Conservation (phyloP, 106 monocot genomes). For the Chionographis japonica region DNA sequence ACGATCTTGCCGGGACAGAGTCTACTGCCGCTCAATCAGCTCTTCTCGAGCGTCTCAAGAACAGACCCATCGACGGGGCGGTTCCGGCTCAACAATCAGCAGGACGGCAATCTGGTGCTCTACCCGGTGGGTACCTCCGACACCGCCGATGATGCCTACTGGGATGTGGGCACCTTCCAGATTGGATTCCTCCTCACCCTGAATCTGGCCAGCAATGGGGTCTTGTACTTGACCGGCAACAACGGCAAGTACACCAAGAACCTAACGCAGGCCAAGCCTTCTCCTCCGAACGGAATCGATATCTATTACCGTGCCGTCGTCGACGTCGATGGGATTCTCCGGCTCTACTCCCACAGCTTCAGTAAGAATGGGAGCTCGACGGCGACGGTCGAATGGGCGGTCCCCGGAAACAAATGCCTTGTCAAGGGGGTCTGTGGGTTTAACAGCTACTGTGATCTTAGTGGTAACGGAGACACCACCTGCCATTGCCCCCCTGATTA, state of each 20-base stretch:
- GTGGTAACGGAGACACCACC: not conserved
- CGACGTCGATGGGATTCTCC: conserved; percentile 14
- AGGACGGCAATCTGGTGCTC: conserved; percentile 17
- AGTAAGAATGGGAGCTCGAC: not conserved
- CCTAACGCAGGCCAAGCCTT: not conserved
- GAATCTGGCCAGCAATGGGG: conserved; percentile 1
- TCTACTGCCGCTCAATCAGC: not conserved
- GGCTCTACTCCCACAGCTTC: conserved; percentile 13
- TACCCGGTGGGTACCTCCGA: conserved; percentile 6
- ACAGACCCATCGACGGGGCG: conserved; percentile 10
- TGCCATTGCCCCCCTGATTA: conserved; percentile 5
- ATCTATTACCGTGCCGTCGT: conserved; percentile 5
- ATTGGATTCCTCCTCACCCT: conserved; percentile 1
- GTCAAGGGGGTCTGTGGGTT: conserved; percentile 19
- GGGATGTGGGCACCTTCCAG: not conserved
- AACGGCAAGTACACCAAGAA: not conserved
- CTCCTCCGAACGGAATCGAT: not conserved
- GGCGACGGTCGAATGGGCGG: conserved; percentile 3
- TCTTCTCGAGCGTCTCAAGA: conserved; percentile 3
- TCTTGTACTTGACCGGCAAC: conserved; percentile 3
- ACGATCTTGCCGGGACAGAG: conserved; percentile 14
- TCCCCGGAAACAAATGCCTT: not conserved
- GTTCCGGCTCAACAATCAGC: conserved; percentile 9
- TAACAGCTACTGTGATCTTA: conserved; percentile 16
- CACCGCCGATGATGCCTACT: conserved; percentile 4